These are phyloP conservation scores for Colletotrichum tanaceti DNA, from an alignment of 2,329 filamentous ascomycete genomes.

Conservation along the genomic window DNA sequence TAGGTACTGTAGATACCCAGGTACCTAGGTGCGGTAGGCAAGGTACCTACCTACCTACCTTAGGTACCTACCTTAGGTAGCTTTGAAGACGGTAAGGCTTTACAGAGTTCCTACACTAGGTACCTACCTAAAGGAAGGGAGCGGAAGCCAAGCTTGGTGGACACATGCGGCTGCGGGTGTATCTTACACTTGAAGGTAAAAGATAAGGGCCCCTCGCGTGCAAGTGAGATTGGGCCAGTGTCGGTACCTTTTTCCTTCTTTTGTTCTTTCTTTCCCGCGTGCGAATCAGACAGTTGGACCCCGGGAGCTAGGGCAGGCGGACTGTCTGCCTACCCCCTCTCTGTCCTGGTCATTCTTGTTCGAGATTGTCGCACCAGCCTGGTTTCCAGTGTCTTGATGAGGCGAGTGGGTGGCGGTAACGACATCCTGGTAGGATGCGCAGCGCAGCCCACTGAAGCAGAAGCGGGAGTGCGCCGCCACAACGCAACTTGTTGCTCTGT, in stretches of 20 bases:
- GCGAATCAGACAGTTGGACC: background rate
- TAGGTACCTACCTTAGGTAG: background rate
- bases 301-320: background rate
- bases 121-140: no score
- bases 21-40: background rate
- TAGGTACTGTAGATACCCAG: background rate
- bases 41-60: no score
- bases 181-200: no score
- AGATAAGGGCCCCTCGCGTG: no score
- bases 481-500: constrained; percentile 19
- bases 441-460: constrained; percentile 33
- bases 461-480: constrained; percentile 35
- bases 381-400: constrained; percentile 19
- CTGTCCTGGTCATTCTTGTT: background rate
- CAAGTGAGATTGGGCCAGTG: background rate
- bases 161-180: background rate
- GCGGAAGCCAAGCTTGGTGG: constrained; percentile 24
- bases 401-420: constrained; percentile 16
- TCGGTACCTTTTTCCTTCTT: background rate
- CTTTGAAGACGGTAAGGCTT: background rate
- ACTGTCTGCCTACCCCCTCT: constrained; percentile 23
- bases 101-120: no score
- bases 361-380: constrained; percentile 5
- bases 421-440: constrained; percentile 25
- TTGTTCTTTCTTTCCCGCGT: no score